A percentile compares a stretch with the other conserved stretches of the same genome.
Conservation (phyloP, 1,284 basidiomycete species). For the Porogramme epimiltina region DNA sequence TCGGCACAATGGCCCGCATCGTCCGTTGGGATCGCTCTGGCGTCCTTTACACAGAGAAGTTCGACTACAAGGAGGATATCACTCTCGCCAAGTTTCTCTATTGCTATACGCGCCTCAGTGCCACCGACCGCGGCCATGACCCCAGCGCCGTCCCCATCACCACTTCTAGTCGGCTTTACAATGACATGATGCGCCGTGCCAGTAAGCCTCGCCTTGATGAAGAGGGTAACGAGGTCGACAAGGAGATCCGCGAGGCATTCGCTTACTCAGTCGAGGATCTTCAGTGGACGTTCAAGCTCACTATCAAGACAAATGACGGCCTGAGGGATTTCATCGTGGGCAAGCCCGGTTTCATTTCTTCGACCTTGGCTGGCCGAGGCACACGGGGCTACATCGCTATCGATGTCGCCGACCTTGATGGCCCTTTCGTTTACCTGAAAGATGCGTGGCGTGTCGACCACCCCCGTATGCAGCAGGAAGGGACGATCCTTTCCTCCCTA, state of each 20-base stretch:
- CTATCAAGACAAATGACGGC: background rate
- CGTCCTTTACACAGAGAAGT: background rate
- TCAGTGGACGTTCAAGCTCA: conserved; percentile 3
- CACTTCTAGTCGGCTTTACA: background rate
- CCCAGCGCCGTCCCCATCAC: conserved; percentile 1
- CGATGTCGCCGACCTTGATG: background rate
- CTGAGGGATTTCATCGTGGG: conserved; percentile 2
- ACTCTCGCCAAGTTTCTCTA: conserved; percentile 4
- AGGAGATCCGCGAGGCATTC: conserved; percentile 6
- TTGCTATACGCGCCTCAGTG: background rate
- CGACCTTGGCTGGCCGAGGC: background rate
- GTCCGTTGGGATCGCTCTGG: conserved; percentile 12
- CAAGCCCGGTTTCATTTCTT: background rate
- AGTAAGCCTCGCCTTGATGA: background rate
- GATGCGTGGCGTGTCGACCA: conserved; percentile 1
- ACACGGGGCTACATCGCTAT: conserved; percentile 4
- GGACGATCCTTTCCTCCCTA: background rate
- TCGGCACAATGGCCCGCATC: conserved; percentile 2
- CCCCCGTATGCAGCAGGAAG: background rate
- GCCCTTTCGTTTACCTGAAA: conserved; percentile 4
- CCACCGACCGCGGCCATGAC: background rate
- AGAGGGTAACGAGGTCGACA: background rate
- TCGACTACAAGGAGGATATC: conserved; percentile 5
- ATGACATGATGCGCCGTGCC: background rate
- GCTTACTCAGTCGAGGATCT: background rate